Base-by-base conservation (phyloP, 352 stramenopile genomes). In the Globisporangium cederbergense region DNA sequence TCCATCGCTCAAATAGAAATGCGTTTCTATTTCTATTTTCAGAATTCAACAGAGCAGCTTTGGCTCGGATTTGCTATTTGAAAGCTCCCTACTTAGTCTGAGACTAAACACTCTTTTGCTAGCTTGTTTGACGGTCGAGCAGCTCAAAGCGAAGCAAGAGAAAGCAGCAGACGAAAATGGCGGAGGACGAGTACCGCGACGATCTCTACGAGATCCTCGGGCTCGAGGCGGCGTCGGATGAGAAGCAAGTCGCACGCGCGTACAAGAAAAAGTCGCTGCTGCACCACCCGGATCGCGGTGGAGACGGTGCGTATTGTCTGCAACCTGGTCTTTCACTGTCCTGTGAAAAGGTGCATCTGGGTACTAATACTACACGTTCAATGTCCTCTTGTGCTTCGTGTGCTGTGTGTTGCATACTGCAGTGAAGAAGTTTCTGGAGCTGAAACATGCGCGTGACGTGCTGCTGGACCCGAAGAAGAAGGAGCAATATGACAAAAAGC, bases 231-330 rank as follows among this genome's bases (percentile, higher is more conserved):
- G 83, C 79, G 46, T 72, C 77, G 7, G 76, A 90, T 58, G 78
- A 84, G 66, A 81, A 86, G 45, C 74, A 88, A 36, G 78, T 95
- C 18, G 78, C 81, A n/a, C 81, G 81, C 58, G 86, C 86, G 1
- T 95, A 93, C 68, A 93, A 90, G 69, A 91, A 91, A 72, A 88
- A 86, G 70, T 91, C 81, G 8, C 79, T 93, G 25, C 49, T 83
- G 45, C 81, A 93, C 34, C 86, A 95, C 54, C 86, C 86, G 13
- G 86, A 95, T 60, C 86, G 85, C 50, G 84, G 86, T 14, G 86
- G 86, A 57, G 83, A 95, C 51, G 83, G 85, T 94, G 70, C 60
- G 68, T 61, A 42, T 11, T 57, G 8, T 20, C 18, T 20, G n/a
- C 16, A 49, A 3, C 18, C 18, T 43, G 18, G 5, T 22, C 25